Percentiles rank a stretch among this genome's conserved stretches.
Conservation (phyloP, 306 rosid species). For the Acacia acuminata region DNA sequence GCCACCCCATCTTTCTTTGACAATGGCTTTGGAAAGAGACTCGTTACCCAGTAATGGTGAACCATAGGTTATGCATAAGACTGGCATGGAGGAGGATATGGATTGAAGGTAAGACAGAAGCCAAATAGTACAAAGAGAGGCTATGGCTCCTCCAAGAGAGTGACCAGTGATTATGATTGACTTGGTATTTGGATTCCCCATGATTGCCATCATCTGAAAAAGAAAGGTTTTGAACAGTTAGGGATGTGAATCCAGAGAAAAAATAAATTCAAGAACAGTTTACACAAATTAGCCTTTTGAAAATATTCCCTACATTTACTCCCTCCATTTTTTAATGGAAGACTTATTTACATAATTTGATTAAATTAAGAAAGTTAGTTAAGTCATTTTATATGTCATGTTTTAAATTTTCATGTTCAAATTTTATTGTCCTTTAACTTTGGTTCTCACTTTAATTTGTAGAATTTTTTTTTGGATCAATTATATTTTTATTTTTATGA, state of each 20-base stretch:
- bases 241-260: background rate
- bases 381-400: no score
- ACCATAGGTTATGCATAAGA: constrained; percentile 79
- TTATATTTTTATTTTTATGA: background rate
- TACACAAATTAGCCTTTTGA: background rate
- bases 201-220: constrained; percentile 46
- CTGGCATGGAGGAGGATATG: constrained; percentile 33
- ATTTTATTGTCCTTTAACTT: background rate
- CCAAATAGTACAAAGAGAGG: constrained; percentile 73
- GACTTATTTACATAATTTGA: no score
- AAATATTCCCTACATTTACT: background rate
- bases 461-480: background rate
- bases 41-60: constrained; percentile 72
- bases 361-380: no score
- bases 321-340: no score
- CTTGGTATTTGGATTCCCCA: constrained; percentile 43
- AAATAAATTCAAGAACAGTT: background rate
- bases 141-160: constrained; percentile 76
- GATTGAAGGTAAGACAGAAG: constrained; percentile 54
- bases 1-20: constrained; percentile 72
- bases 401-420: background rate
- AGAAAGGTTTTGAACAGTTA: constrained; percentile 1
- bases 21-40: constrained; percentile 60
- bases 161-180: constrained; percentile 76
- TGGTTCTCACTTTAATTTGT: background rate